Percentiles rank a stretch among this genome's conserved stretches.
These are phyloP conservation scores for Physcia stellaris DNA, from an alignment of 495 filamentous ascomycete species.

Conservation along the genomic window DNA sequence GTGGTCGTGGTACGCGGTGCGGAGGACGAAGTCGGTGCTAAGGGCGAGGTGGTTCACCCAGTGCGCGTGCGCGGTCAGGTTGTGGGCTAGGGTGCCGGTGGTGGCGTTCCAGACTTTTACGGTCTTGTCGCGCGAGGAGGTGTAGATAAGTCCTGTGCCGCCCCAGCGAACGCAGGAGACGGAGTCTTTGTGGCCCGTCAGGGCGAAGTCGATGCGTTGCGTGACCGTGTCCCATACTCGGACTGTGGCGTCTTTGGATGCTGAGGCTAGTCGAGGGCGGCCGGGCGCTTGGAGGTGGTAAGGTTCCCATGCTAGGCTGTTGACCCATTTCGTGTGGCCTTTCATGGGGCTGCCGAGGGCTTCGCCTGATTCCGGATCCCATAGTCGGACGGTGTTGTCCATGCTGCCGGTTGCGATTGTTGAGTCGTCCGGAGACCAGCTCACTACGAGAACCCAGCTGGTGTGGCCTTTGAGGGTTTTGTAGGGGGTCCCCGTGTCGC, in stretches of 20 bases:
- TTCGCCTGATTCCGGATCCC: slow-evolving; percentile 76
- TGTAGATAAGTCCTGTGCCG: slow-evolving; percentile 75
- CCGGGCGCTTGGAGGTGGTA: slow-evolving; percentile 71
- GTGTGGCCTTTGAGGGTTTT: slow-evolving; percentile 87
- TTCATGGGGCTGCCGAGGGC: slow-evolving; percentile 63
- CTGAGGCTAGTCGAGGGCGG: slow-evolving; percentile 68
- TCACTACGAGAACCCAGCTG: slow-evolving; percentile 80
- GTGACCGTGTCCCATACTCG: slow-evolving; percentile 77
- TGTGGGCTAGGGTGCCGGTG: slow-evolving; percentile 66
- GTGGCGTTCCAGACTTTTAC: slow-evolving; percentile 83
- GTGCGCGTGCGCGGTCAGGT: slow-evolving; percentile 71
- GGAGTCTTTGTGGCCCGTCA: slow-evolving; percentile 77
- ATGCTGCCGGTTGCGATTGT: slow-evolving; percentile 84
- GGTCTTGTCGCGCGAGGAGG: slow-evolving; percentile 81
- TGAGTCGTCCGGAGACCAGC: slow-evolving; percentile 71
- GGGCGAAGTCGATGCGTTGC: slow-evolving; percentile 61
- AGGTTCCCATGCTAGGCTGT: slow-evolving; percentile 81
- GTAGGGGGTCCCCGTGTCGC: slow-evolving; percentile 81
- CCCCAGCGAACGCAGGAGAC: slow-evolving; percentile 93
- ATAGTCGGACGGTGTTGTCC: slow-evolving; percentile 83
- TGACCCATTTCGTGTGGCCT: slow-evolving; percentile 87
- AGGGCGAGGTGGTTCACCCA: slow-evolving; percentile 95
- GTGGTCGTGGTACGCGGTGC: slow-evolving; percentile 81
- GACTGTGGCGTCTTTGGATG: slow-evolving; percentile 82
- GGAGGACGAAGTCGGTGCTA: slow-evolving; percentile 82